A percentile compares a stretch with the other conserved stretches of the same genome.
phyloP scores from a whole-genome alignment of 495 filamentous ascomycete species.

The Podospora conica region DNA sequence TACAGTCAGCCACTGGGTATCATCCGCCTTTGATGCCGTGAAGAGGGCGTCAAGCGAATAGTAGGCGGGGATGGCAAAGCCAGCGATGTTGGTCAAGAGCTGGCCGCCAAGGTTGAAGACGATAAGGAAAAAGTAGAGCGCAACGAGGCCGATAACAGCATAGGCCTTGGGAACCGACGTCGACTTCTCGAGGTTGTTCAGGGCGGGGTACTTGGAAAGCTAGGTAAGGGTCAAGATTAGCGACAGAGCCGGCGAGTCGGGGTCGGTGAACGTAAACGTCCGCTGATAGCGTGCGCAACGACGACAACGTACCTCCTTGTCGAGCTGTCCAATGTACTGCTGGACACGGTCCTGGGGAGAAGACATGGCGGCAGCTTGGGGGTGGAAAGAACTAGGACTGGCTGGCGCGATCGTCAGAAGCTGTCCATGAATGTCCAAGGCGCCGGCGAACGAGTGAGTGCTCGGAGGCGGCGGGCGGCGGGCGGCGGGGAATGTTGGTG shows the following conservation, averaged over 20 bases:
- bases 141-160: conserved; percentile 74
- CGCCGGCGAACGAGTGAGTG: not conserved
- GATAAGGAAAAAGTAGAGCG: conserved; percentile 95
- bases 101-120: conserved; percentile 98
- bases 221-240: conserved; percentile 32
- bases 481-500: not conserved
- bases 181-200: conserved; percentile 96
- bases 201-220: conserved; percentile 92
- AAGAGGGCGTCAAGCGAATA: conserved; percentile 92
- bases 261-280: no score
- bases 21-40: conserved; percentile 71
- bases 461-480: not conserved
- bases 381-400: conserved; percentile 9
- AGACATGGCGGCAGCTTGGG: conserved; percentile 47
- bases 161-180: conserved; percentile 95
- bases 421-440: not conserved
- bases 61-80: conserved; percentile 90
- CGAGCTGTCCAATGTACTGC: conserved; percentile 81
- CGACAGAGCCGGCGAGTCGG: conserved; percentile 12
- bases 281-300: not conserved
- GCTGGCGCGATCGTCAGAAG: conserved; percentile 7
- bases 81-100: conserved; percentile 93
- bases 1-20: conserved; percentile 80
- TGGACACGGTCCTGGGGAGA: conserved; percentile 85
- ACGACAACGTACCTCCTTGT: conserved; percentile 73